Base-by-base conservation (phyloP, 148 eudicot species). In the Silene latifolia region DNA sequence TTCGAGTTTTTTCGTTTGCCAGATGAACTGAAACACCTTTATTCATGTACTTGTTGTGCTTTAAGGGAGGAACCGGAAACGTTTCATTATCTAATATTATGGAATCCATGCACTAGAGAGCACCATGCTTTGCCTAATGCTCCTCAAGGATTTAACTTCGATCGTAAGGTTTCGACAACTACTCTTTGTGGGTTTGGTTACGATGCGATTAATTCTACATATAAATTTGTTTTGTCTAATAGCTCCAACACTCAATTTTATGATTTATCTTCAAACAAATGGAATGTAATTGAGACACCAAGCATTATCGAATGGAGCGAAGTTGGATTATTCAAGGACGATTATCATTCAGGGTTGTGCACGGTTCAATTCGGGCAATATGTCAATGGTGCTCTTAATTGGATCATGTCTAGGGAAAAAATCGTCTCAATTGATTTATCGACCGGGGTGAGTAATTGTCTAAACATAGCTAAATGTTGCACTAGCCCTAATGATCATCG, bases 71-170 rank as follows among this genome's bases (percentile, higher is more conserved):
- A 0, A 65, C 19, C 10, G 18, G 7, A 29, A 14, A 14, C 10
- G 69, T 15, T 1, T 18, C 15, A 44, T 39, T 25, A 44, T 67
- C 17, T 67, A 24, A 44, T 67, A 42, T 67, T 67, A 42, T 67
- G 71, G 71, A 67, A 67, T 11, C 65, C 65, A 23, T 24, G 13
- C 65, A 62, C 65, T 3, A 8, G 65, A 62, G 65, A 62, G 12
- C 25, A 67, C 53, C 71, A 67, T 67, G 19, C 25, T 7, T 19
- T 67, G 44, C 54, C 54, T 0, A 19, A 27, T 27, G 29, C 2
- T 7, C 71, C 71, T 5, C 11, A 7, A 44, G 25, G 21, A 20
- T 67, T 67, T n/a, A 0, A n/a, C 8, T 4, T 67, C 42, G 8
- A 67, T 4, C 6, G 19, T 27, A 0, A 9, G 0, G 15, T 11